These are phyloP conservation scores for Thalassiosira livingstoniorum DNA, from an alignment of 352 stramenopile genomes.

Conservation along the genomic window DNA sequence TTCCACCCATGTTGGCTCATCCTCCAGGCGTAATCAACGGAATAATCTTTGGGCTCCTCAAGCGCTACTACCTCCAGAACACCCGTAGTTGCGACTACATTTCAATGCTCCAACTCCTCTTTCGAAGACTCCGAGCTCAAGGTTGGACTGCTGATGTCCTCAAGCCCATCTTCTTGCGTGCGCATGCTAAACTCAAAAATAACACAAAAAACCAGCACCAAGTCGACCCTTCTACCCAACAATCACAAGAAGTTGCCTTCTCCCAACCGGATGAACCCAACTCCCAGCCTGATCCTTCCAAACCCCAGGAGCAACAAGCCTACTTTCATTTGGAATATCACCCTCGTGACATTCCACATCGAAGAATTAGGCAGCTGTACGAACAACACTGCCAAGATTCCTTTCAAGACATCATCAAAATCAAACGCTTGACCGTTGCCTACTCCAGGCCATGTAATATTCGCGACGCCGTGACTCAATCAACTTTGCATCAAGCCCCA, in stretches of 20 bases:
- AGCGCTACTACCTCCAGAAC: constrained; percentile 1
- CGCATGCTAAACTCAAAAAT: neutral
- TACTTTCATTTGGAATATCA: constrained; percentile 21
- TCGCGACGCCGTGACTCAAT: neutral
- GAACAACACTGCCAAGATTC: constrained; percentile 3
- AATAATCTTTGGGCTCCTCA: neutral
- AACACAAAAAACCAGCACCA: neutral
- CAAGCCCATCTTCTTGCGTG: constrained; percentile 7
- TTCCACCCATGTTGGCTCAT: constrained; percentile 16
- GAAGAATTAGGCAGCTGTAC: constrained; percentile 10
- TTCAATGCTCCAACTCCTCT: neutral
- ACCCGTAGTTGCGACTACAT: neutral
- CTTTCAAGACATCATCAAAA: neutral
- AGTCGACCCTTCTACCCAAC: neutral
- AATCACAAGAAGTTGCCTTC: neutral
- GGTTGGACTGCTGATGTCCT: neutral
- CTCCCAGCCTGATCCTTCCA: neutral
- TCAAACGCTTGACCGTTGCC: constrained; percentile 5
- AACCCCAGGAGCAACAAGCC: neutral
- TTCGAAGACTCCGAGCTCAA: neutral
- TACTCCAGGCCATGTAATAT: constrained; percentile 24
- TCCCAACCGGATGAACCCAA: no score
- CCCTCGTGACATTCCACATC: constrained; percentile 10
- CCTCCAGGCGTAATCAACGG: constrained; percentile 5
- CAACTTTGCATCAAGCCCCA: constrained; percentile 18